A percentile compares a stretch with the other conserved stretches of the same genome.
Conservation (phyloP, 2,329 filamentous ascomycete species). For the Colletotrichum phormii region DNA sequence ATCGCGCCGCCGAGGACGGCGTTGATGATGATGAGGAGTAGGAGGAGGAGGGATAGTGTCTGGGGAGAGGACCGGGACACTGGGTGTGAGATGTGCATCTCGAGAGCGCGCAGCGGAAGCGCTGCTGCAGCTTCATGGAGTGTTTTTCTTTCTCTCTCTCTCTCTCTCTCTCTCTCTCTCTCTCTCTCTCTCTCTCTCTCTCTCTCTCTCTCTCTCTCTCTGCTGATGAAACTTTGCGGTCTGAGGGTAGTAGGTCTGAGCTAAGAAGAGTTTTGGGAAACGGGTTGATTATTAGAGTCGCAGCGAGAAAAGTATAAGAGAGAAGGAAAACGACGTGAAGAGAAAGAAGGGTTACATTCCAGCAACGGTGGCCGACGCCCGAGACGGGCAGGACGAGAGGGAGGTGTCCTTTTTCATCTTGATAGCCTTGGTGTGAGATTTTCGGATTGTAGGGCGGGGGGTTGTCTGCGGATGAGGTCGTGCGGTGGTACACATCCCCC, state of each 20-base stretch:
- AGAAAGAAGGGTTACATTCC: background rate
- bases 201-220: too few relatives aligned
- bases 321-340: background rate
- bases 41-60: background rate
- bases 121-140: slow-evolving; percentile 1
- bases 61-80: too few relatives aligned
- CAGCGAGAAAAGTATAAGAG: background rate
- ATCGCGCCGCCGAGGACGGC: background rate
- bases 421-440: too few relatives aligned
- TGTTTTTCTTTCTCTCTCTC: background rate
- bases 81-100: slow-evolving; percentile 3
- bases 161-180: too few relatives aligned
- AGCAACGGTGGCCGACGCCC: background rate
- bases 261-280: background rate
- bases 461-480: background rate
- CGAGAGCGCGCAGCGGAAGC: background rate
- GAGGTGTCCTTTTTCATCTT: background rate
- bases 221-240: background rate
- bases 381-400: slow-evolving; percentile 1
- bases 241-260: background rate
- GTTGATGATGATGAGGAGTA: too few relatives aligned
- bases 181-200: too few relatives aligned
- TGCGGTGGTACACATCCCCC: background rate
- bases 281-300: background rate
- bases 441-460: background rate